These are phyloP conservation scores for Spizellomyces sp. DNA, from an alignment of 192 early-diverging fungal species.

Conservation along the genomic window DNA sequence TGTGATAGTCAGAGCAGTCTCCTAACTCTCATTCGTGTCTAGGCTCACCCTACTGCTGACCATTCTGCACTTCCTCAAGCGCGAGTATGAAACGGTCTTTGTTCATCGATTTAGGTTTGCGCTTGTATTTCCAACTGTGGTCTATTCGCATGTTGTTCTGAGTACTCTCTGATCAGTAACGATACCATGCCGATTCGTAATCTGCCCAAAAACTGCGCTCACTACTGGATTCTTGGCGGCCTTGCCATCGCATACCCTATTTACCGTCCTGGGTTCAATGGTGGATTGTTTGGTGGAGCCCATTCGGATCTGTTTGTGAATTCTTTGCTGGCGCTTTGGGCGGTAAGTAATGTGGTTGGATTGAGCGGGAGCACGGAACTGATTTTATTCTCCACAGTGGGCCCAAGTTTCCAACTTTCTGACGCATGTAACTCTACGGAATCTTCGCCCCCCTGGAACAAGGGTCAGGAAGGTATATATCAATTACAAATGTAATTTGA, in stretches of 20 bases:
- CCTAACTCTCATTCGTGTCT: neutral
- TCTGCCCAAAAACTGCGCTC: constrained; percentile 92
- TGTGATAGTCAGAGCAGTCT: neutral
- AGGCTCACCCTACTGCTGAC: constrained; percentile 69
- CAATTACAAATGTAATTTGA: neutral
- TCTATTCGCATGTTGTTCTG: neutral
- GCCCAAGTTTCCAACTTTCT: constrained; percentile 84
- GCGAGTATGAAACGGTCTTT: constrained; percentile 90
- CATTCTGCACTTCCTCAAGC: constrained; percentile 88
- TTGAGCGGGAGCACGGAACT: neutral
- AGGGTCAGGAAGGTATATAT: constrained; percentile 59
- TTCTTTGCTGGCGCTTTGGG: constrained; percentile 54
- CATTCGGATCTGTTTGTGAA: constrained; percentile 47
- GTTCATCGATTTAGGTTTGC: constrained; percentile 75
- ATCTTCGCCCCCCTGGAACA: constrained; percentile 89
- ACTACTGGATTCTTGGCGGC: constrained; percentile 90
- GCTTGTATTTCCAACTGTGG: constrained; percentile 17
- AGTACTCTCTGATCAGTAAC: constrained; percentile 43
- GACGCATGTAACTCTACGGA: constrained; percentile 85
- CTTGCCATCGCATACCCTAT: constrained; percentile 83
- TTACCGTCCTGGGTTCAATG: constrained; percentile 77
- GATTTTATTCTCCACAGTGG: constrained; percentile 42
- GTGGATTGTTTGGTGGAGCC: constrained; percentile 44
- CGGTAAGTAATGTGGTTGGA: constrained; percentile 45
- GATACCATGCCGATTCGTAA: constrained; percentile 96